A percentile compares a stretch with the other conserved stretches of the same genome.
Evolutionary conservation across 192 early-diverging fungal species (phyloP).

Genomic region (Entomortierella lignicola): DNA sequence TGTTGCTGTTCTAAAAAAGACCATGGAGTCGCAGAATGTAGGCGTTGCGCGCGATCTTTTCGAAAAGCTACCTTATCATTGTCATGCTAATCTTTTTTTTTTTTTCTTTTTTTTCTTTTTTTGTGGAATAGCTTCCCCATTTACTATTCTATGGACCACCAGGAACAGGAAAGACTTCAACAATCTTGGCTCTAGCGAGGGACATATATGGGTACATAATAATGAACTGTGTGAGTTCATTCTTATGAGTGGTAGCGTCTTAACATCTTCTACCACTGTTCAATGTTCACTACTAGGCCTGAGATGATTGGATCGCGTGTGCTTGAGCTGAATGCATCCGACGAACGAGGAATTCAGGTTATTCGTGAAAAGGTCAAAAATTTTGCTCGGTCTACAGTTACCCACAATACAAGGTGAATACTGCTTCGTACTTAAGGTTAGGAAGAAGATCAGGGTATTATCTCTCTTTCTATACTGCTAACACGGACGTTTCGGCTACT

Average conservation of each 20-base stretch:
- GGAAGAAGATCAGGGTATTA: neutral
- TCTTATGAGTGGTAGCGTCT: neutral
- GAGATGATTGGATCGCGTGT: slow-evolving; percentile 82
- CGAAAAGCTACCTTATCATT: too few species aligned
- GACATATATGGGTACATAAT: slow-evolving; percentile 80
- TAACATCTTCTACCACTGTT: neutral
- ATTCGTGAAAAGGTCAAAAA: slow-evolving; percentile 94
- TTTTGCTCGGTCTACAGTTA: slow-evolving; percentile 84
- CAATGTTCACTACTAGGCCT: slow-evolving; percentile 68
- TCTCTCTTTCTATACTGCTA: neutral
- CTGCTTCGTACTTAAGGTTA: too few species aligned
- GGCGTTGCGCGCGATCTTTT: neutral
- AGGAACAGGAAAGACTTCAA: slow-evolving; percentile 97
- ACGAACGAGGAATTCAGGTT: slow-evolving; percentile 96
- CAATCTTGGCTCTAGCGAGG: slow-evolving; percentile 90
- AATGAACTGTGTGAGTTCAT: neutral
- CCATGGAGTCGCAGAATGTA: slow-evolving; percentile 91
- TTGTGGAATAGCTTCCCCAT: slow-evolving; percentile 84
- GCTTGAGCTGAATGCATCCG: slow-evolving; percentile 95
- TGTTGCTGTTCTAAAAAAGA: slow-evolving; percentile 83
- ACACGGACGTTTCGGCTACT: too few species aligned
- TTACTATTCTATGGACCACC: slow-evolving; percentile 98
- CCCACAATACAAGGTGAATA: slow-evolving; percentile 51
- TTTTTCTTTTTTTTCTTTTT: neutral
- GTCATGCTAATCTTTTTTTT: neutral